These are phyloP conservation scores for Cryptococcus depauperatus DNA, from an alignment of 1,284 basidiomycete genomes.

Conservation along the genomic window DNA sequence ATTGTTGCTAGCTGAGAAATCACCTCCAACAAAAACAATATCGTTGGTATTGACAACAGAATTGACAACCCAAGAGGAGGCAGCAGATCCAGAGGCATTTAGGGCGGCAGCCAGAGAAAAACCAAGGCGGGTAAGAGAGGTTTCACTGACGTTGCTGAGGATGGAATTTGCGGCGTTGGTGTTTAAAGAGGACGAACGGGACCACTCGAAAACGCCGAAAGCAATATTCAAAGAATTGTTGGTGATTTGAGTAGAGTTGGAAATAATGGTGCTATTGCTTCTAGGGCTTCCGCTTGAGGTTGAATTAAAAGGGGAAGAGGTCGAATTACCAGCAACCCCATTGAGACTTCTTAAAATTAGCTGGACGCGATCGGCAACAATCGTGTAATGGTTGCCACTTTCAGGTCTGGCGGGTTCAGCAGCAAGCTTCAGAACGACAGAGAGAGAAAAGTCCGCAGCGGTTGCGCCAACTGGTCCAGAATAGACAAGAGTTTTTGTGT, in stretches of 20 bases:
- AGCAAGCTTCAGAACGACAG: slow-evolving; percentile 62
- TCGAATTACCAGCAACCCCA: slow-evolving; percentile 18
- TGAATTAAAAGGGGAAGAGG: slow-evolving; percentile 11
- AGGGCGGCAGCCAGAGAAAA: slow-evolving; percentile 50
- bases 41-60: slow-evolving; percentile 60
- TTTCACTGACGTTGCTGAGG: slow-evolving; percentile 65
- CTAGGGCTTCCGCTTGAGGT: slow-evolving; percentile 5
- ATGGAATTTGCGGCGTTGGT: slow-evolving; percentile 35
- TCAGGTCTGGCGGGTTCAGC: slow-evolving; percentile 55
- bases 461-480: slow-evolving; percentile 70
- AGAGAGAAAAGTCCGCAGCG: slow-evolving; percentile 60
- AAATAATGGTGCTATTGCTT: slow-evolving; percentile 11
- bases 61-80: slow-evolving; percentile 47
- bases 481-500: slow-evolving; percentile 62
- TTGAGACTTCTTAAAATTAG: slow-evolving; percentile 53
- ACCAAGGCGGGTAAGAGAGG: slow-evolving; percentile 58
- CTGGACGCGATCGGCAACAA: slow-evolving; percentile 74
- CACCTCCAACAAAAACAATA: slow-evolving; percentile 65
- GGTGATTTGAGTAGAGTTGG: slow-evolving; percentile 16
- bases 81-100: slow-evolving; percentile 33
- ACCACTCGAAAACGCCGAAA: slow-evolving; percentile 40
- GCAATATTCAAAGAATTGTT: slow-evolving; percentile 17
- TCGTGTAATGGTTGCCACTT: slow-evolving; percentile 58
- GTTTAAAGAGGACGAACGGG: slow-evolving; percentile 10
- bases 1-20: slow-evolving; percentile 56